Base-by-base conservation (phyloP, 257 asterid genomes). In the Fraxinus pennsylvanica region DNA sequence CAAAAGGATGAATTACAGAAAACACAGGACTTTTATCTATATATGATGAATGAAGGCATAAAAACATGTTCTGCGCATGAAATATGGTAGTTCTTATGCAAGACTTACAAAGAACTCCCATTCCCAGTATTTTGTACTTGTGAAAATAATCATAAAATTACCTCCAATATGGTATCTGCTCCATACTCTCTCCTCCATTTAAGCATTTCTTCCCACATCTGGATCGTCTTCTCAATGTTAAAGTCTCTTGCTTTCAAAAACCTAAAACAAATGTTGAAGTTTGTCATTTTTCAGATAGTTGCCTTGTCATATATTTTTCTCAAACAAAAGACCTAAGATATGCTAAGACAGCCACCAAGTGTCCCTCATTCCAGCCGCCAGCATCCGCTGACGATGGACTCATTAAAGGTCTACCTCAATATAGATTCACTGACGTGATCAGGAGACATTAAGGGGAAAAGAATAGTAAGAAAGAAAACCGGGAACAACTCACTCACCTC, bases 131-230 rank as follows among this genome's bases (percentile, higher is more conserved):
- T 72, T 59, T 41, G 36, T 1, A 75, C 65, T n/a, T n/a, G 65
- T 54, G 6, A 54, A 54, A 43, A 70, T 50, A 17, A 54, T 17
- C 27, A 54, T 45, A 68, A 54, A 19, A 84, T 69, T 90, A 92
- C 99, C 94, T 94, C 92, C 87, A 93, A 79, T 69, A 94, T 87
- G 84, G 96, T 89, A 90, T 94, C 99, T 17, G 97, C 77, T 50
- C 97, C 97, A 78, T 65, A 91, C 84, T 88, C 97, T 82, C 77
- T 88, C 84, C 99, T 90, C 99, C 99, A 94, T 71, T 82, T 90
- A 80, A 94, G 96, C 97, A 92, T 91, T 79, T 92, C 97, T 84
- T 92, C 97, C 99, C 99, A 94, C 96, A 90, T 92, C 73, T 82
- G 91, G 69, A 90, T 83, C 79, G 97, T 91, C 79, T 85, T 88